phyloP scores from a whole-genome alignment of 352 stramenopile species.

The Albugo laibachii region DNA sequence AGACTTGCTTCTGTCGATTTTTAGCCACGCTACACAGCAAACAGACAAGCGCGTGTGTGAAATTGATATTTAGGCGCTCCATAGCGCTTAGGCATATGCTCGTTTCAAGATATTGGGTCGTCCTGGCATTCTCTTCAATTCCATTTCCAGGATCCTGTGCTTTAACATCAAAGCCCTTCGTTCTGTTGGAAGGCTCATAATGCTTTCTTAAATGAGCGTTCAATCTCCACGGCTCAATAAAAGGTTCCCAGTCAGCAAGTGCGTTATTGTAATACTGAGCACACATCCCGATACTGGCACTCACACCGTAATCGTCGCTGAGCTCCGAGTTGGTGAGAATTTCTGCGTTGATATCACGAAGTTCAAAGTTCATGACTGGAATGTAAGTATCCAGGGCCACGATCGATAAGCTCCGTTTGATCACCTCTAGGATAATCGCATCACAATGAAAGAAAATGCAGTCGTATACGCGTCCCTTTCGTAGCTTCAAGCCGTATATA shows the following conservation, averaged over 20 bases:
- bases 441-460: slow-evolving; percentile 41
- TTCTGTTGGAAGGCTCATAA: not conserved
- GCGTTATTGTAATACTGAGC: slow-evolving; percentile 78
- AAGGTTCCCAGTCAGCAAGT: slow-evolving; percentile 74
- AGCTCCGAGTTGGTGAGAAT: slow-evolving; percentile 52
- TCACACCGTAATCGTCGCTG: slow-evolving; percentile 29
- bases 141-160: not conserved
- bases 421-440: slow-evolving; percentile 75
- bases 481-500: not conserved
- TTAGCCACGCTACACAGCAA: slow-evolving; percentile 61
- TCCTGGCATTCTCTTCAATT: not conserved
- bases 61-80: slow-evolving; percentile 73
- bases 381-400: slow-evolving; percentile 80
- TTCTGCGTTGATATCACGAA: slow-evolving; percentile 69
- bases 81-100: slow-evolving; percentile 65
- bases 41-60: slow-evolving; percentile 64
- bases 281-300: slow-evolving; percentile 62
- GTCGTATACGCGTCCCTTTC: slow-evolving; percentile 56
- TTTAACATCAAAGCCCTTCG: too few relatives aligned
- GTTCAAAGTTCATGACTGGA: slow-evolving; percentile 74
- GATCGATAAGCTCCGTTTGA: slow-evolving; percentile 75
- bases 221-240: slow-evolving; percentile 65
- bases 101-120: slow-evolving; percentile 5
- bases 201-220: slow-evolving; percentile 34
- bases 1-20: slow-evolving; percentile 50